Evolutionary conservation across 2,329 filamentous ascomycete species (phyloP), one percentile per base, ranked within the genome.

Genomic region (Colletotrichum chlorophyti): DNA sequence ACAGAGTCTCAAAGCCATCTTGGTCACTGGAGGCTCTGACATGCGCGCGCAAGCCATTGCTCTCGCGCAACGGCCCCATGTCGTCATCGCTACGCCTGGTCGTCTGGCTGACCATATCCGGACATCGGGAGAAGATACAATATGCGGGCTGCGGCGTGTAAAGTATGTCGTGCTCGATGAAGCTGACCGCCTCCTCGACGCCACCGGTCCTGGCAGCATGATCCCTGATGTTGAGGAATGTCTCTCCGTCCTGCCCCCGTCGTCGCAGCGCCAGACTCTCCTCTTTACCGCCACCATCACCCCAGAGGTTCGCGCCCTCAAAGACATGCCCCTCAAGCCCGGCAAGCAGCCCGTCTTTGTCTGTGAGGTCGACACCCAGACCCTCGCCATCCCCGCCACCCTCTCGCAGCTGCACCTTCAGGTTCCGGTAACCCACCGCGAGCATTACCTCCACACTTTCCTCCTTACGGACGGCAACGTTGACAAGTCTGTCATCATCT

Each of bases 271-370:
- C n/a, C 93, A 99, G 73, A 99, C 94, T 0, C 85, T 96, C 14
- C 84, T 99, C 3, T 99, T 99, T 77, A 99, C 95, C 8, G 95
- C 95, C 14, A 99, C 95, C 2, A 88, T 99, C 38, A 98, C 95
- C 0, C 87, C 91, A 3, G 94, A 98, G 77, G 93, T 99, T 4
- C 86, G 91, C 46, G 91, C 91, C 3, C 77, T 98, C 58, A 95
- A 96, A 73, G 84, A 90, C 58, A 85, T 91, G 77, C 88, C 91
- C 8, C 80, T 85, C 34, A 82, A 86, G 38, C 81, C 86, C 2
- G 86, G 86, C 49, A 89, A 91, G 61, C 86, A 85, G 48, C 89
- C 91, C 1, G 87, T 96, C 32, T 97, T 94, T 73, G 85, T 98
- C 41, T 96, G 91, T 68, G 94, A 99, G 75, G 86, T 94, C 37